Evolutionary conservation across 768 basidiomycete species (phyloP), one percentile per base, ranked within the genome.

Genomic region (Serendipita indica): DNA sequence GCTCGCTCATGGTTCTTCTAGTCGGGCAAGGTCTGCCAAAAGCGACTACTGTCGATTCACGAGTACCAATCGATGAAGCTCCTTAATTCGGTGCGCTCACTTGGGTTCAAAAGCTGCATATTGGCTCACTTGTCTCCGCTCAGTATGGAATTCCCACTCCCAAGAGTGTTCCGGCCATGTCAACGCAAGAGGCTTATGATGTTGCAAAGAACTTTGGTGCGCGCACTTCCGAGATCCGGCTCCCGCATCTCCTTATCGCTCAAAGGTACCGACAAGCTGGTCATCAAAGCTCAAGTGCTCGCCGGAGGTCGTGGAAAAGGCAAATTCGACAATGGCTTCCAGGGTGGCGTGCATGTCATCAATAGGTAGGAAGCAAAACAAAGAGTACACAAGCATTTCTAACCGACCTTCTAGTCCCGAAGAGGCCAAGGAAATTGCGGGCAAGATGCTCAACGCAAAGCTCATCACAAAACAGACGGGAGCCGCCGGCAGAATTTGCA

Each of bases 391-490:
- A 10, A 25, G 12, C 16, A 67, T 60, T 67, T n/a, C n/a, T n/a
- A n/a, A n/a, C n/a, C n/a, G n/a, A n/a, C n/a, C n/a, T n/a, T n/a
- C 18, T 64, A 91, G 89, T 61, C 86, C 96, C 25, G 80, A 86
- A 63, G 82, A 97, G 69, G 96, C 93, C 28, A 79, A 83, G 69
- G 88, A 92, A 39, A 80, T 78, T 63, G 94, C 96, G 3, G 72
- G 72, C 58, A 85, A 93, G 75, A 99, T 99, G 96, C 80, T 99
- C 59, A 92, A 92, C 52, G 77, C 86, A 58, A 87, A 87, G 62
- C 81, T 99, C 65, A 97, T 99, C 74, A 99, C 96, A 61, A 99
- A 99, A 70, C 96, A 99, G 71, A 99, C 96, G 5, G 96, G 96
- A 63, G 86, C 84, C 58, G 82, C 71, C 57, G 96, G 96, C 43